phyloP scores from a whole-genome alignment of 1,139 yeast genomes.

The Yamadazyma kanchanaburiensis region DNA sequence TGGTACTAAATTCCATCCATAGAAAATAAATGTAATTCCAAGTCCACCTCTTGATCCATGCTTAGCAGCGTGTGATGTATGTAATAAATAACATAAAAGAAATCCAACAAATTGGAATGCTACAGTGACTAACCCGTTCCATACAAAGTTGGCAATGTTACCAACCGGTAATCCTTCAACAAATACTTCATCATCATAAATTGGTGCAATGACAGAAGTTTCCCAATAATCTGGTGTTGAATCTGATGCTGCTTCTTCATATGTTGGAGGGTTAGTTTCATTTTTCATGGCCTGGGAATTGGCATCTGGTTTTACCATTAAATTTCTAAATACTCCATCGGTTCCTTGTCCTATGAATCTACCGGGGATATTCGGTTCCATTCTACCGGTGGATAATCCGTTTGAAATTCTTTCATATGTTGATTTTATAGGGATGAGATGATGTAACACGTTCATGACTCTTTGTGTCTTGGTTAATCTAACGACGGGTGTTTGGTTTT shows the following conservation, averaged over 20 bases:
- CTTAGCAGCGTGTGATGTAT: slow-evolving; percentile 96
- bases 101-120: slow-evolving; percentile 95
- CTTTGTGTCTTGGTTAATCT: slow-evolving; percentile 27
- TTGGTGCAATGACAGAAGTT: slow-evolving; percentile 78
- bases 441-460: slow-evolving; percentile 29
- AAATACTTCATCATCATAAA: slow-evolving; percentile 82
- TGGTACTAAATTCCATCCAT: slow-evolving; percentile 74
- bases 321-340: slow-evolving; percentile 92
- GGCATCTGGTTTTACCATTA: slow-evolving; percentile 80
- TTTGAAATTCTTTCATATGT: slow-evolving; percentile 45
- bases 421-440: slow-evolving; percentile 37
- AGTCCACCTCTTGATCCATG: slow-evolving; percentile 94
- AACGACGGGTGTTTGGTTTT: slow-evolving; percentile 17
- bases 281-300: slow-evolving; percentile 38
- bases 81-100: slow-evolving; percentile 81
- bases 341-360: slow-evolving; percentile 53
- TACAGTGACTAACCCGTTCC: slow-evolving; percentile 86
- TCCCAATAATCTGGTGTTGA: slow-evolving; percentile 98
- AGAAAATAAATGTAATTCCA: slow-evolving; percentile 78
- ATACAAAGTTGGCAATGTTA: slow-evolving; percentile 74
- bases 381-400: slow-evolving; percentile 43
- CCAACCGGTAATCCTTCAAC: slow-evolving; percentile 98
- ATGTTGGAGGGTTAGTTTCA: slow-evolving; percentile 75
- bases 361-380: slow-evolving; percentile 44
- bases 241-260: slow-evolving; percentile 94